phyloP scores from a whole-genome alignment of 1,284 basidiomycete species.

The Ustilago tritici region DNA sequence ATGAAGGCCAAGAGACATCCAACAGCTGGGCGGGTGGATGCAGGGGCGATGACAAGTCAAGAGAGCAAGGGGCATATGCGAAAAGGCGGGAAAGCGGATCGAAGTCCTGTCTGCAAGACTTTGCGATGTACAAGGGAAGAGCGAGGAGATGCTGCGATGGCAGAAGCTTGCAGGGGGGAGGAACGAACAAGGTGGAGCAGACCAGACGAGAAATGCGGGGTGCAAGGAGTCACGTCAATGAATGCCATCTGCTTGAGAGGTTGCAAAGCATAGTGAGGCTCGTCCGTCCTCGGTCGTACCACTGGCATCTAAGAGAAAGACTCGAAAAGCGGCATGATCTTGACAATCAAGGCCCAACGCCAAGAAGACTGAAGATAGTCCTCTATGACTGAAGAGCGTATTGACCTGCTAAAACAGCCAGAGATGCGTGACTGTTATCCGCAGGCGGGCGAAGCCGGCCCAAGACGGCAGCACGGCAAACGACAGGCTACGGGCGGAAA shows the following conservation, averaged over 20 bases:
- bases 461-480: neutral
- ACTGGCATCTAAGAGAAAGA: neutral
- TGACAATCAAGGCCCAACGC: neutral
- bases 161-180: constrained; percentile 34
- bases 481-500: constrained; percentile 1
- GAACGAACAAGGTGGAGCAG: constrained; percentile 10
- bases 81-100: constrained; percentile 22
- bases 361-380: neutral
- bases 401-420: neutral
- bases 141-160: constrained; percentile 25
- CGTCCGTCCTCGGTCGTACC: neutral
- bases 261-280: constrained; percentile 14
- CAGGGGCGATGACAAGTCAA: constrained; percentile 24
- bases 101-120: neutral
- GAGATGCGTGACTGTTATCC: neutral
- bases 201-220: constrained; percentile 43
- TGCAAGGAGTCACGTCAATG: constrained; percentile 53
- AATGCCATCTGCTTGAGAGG: constrained; percentile 25
- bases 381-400: neutral
- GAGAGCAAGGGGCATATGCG: constrained; percentile 27
- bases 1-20: neutral
- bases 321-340: neutral
- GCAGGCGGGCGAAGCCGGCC: neutral
- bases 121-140: constrained; percentile 8
- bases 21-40: constrained; percentile 3